Conservation (phyloP, 768 basidiomycete genomes). For the Serpula lacrymans region DNA sequence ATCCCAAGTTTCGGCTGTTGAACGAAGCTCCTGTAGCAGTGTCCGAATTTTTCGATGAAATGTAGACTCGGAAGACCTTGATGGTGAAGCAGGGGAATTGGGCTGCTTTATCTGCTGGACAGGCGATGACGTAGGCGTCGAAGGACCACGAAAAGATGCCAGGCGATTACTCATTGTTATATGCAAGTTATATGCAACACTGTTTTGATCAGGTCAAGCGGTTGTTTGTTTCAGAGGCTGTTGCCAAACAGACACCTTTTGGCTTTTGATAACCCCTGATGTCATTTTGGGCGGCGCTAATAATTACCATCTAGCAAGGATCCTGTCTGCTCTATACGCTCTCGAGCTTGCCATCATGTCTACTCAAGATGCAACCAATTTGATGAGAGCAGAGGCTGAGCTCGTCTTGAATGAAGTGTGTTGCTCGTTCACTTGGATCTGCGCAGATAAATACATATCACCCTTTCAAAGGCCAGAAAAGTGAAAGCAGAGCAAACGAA, state of each 20-base stretch:
- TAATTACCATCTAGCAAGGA: too few relatives aligned
- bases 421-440: not conserved
- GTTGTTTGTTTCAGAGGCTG: conserved; percentile 8
- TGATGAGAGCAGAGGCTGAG: conserved; percentile 29
- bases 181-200: not conserved
- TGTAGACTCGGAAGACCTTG: conserved; percentile 57
- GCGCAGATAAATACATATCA: conserved; percentile 1
- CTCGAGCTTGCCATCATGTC: conserved; percentile 13
- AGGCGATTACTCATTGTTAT: conserved; percentile 50
- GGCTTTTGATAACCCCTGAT: not conserved
- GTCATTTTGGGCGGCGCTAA: too few relatives aligned
- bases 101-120: conserved; percentile 40
- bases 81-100: conserved; percentile 41
- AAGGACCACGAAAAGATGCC: conserved; percentile 77
- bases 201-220: not conserved
- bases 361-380: conserved; percentile 24
- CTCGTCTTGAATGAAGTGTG: conserved; percentile 27
- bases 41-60: conserved; percentile 77
- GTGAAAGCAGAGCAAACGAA: conserved; percentile 71
- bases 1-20: conserved; percentile 72
- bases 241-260: conserved; percentile 7
- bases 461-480: conserved; percentile 56
- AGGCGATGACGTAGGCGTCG: conserved; percentile 69
- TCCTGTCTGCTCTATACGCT: too few relatives aligned
- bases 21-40: conserved; percentile 63